Base-by-base conservation (phyloP, 495 filamentous ascomycete genomes). In the Sordaria brevicollis region DNA sequence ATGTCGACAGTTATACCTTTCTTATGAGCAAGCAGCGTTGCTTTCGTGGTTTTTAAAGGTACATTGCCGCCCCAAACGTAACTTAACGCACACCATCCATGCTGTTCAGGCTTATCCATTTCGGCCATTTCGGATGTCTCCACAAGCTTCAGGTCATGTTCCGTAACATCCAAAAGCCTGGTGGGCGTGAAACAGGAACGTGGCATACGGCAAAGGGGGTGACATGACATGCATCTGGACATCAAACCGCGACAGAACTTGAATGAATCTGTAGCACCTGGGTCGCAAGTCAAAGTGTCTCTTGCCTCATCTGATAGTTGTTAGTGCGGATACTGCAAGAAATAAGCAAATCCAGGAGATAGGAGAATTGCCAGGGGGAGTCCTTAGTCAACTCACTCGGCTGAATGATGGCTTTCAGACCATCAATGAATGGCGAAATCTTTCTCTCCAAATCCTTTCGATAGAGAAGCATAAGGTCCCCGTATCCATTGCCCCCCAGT, bases 1-100 rank as follows among this genome's bases (percentile, higher is more conserved):
- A 1, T 33, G 0, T 65, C 34, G 35, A 69, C 33, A 1, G 68
- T 0, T 1, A 69, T 69, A 17, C 35, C 1, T 19, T 39, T 6
- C 33, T 5, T 21, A 36, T 65, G 68, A 21, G 34, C 49, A 0
- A 4, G 1, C 6, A 0, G 54, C 0, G 49, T 35, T 33, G 54
- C 54, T 25, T 37, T 13, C 0, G 68, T 69, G 1, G 54, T 65
- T 35, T 69, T 69, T 1, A 69, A 2, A 0, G 4, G 43, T 0
- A 65, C 34, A 33, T 69, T 6, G 68, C 68, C 68, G 0, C 54
- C 68, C 68, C 68, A 69, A 4, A 65, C 43, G 35, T 69, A 69
- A 4, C 68, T 69, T n/a, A 66, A 4, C 9, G 68, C 68, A 57
- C 49, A 57, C 49, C 49, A 57, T 25, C 1, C 0, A 3, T 3